Evolutionary conservation across 371 early-diverging fungal genomes (phyloP).

Genomic region (Umbelopsis sp.): DNA sequence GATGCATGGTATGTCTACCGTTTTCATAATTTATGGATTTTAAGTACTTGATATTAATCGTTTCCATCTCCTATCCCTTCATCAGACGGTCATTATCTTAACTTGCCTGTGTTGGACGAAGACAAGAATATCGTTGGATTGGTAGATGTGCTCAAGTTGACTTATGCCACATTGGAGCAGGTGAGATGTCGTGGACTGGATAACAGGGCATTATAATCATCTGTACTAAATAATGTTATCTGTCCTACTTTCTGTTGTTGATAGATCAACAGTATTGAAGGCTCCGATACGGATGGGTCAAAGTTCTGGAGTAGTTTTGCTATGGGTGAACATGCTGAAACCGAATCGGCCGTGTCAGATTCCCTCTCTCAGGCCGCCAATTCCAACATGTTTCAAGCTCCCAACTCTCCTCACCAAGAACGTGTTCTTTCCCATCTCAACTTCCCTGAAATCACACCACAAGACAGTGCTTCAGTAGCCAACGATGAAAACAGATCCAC

Average conservation of each 20-base stretch:
- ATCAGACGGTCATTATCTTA: slow-evolving; percentile 93
- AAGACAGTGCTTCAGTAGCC: slow-evolving; percentile 35
- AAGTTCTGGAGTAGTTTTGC: slow-evolving; percentile 58
- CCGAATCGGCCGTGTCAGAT: slow-evolving; percentile 54
- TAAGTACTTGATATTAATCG: too few species aligned
- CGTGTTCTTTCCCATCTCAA: slow-evolving; percentile 21
- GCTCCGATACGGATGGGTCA: slow-evolving; percentile 48
- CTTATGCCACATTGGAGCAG: slow-evolving; percentile 82
- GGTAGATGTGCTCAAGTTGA: slow-evolving; percentile 92
- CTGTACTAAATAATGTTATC: too few species aligned
- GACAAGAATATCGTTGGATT: slow-evolving; percentile 80
- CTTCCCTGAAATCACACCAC: slow-evolving; percentile 40
- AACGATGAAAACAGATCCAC: slow-evolving; percentile 39
- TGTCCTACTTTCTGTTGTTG: not conserved
- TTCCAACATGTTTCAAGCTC: slow-evolving; percentile 37
- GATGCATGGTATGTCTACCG: slow-evolving; percentile 76
- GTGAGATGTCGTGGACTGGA: slow-evolving; percentile 25
- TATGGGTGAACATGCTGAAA: slow-evolving; percentile 53
- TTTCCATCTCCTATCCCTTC: too few species aligned
- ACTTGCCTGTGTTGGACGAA: slow-evolving; percentile 91
- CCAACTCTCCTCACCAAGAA: slow-evolving; percentile 14
- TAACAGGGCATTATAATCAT: too few species aligned
- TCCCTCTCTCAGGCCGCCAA: slow-evolving; percentile 36
- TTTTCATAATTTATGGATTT: too few species aligned
- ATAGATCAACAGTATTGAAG: slow-evolving; percentile 46